Evolutionary conservation across 495 filamentous ascomycete species (phyloP).

Genomic region (Trypethelium eluteriae): DNA sequence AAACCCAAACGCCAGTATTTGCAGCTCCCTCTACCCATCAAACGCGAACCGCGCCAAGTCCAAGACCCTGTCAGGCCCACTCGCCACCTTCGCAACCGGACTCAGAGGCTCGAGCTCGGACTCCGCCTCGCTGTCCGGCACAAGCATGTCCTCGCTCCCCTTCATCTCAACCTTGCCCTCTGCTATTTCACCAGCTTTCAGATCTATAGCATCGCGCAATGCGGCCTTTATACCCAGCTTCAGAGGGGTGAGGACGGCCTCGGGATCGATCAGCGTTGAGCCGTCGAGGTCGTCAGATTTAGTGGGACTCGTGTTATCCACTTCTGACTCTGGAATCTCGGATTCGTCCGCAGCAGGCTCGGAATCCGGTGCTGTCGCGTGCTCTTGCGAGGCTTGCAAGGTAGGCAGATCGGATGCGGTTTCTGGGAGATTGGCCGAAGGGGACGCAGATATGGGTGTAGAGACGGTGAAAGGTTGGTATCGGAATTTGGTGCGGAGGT

Average conservation of each 20-base stretch:
- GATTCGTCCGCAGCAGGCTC: neutral
- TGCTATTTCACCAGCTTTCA: slow-evolving; percentile 8
- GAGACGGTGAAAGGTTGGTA: neutral
- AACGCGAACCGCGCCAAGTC: slow-evolving; percentile 35
- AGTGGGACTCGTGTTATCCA: neutral
- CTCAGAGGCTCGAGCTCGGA: slow-evolving; percentile 32
- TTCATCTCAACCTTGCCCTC: slow-evolving; percentile 24
- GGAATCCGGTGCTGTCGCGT: neutral
- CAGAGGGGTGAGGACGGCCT: neutral
- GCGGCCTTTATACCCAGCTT: neutral
- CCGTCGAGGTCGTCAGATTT: slow-evolving; percentile 10
- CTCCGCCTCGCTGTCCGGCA: slow-evolving; percentile 63
- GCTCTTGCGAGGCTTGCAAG: neutral
- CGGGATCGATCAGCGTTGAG: neutral
- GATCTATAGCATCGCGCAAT: slow-evolving; percentile 9
- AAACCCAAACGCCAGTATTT: neutral
- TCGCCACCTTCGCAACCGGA: slow-evolving; percentile 9
- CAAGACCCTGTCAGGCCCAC: slow-evolving; percentile 18
- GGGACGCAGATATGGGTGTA: neutral
- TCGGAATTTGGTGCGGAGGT: slow-evolving; percentile 21
- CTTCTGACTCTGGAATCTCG: slow-evolving; percentile 4
- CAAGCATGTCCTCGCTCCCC: slow-evolving; percentile 71
- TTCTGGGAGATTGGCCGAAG: neutral
- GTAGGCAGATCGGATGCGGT: neutral
- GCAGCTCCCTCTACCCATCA: slow-evolving; percentile 13